These are phyloP conservation scores for Cytospora piceae DNA, from an alignment of 2,329 filamentous ascomycete genomes.

Conservation along the genomic window DNA sequence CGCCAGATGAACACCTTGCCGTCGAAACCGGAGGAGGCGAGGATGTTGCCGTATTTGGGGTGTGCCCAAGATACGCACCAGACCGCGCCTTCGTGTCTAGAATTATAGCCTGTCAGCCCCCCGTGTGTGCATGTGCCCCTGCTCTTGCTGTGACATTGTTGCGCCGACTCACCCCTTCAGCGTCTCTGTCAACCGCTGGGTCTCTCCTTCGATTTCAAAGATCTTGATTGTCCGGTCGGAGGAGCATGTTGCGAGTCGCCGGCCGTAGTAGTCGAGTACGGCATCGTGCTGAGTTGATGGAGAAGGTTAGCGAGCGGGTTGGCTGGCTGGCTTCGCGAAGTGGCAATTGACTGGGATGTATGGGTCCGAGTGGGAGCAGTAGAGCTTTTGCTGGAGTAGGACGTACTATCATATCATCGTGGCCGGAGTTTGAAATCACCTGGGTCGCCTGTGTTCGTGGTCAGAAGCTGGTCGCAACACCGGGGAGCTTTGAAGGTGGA, in stretches of 20 bases:
- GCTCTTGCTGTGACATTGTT: not conserved
- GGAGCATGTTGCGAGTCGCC: slow-evolving; percentile 93
- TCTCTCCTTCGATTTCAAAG: slow-evolving; percentile 94
- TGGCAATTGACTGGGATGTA: slow-evolving; percentile 16
- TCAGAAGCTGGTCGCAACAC: slow-evolving; percentile 16
- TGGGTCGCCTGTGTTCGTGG: slow-evolving; percentile 56
- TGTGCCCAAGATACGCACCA: slow-evolving; percentile 99
- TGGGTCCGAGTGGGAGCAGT: slow-evolving; percentile 9
- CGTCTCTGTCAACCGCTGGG: slow-evolving; percentile 87
- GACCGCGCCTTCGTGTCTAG: slow-evolving; percentile 91
- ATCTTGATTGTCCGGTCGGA: slow-evolving; percentile 99
- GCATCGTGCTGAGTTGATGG: slow-evolving; percentile 78
- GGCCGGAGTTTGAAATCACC: slow-evolving; percentile 82
- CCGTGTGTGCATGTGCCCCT: not conserved
- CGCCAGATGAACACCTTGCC: slow-evolving; percentile 99
- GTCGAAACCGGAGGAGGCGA: slow-evolving; percentile 94
- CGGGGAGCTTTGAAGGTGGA: not conserved
- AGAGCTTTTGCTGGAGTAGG: slow-evolving; percentile 16
- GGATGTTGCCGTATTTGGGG: slow-evolving; percentile 97
- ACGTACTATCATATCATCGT: slow-evolving; percentile 99
- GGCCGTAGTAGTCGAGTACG: slow-evolving; percentile 97
- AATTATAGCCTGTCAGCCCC: slow-evolving; percentile 6
- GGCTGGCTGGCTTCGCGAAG: slow-evolving; percentile 1
- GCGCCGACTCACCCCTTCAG: slow-evolving; percentile 75
- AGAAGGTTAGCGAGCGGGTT: slow-evolving; percentile 26